A percentile compares a stretch with the other conserved stretches of the same genome.
Conservation (phyloP, 345 rosid species). For the Sisymbrium altissimum region DNA sequence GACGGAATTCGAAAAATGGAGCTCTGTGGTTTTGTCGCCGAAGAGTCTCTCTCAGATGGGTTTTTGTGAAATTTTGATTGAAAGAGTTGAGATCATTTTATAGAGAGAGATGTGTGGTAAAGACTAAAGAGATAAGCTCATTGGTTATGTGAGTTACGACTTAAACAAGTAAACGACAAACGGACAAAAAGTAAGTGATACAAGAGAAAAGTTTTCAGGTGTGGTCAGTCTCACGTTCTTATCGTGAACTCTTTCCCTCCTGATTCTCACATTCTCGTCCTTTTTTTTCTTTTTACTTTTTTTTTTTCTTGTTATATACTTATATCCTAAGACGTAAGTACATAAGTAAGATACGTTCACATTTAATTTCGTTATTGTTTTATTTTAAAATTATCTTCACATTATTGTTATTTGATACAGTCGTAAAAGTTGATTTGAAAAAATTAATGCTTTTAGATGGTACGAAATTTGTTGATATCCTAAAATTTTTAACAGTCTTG, state of each 20-base stretch:
- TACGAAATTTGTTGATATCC: no score
- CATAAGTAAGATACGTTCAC: neutral
- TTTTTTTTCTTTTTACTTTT: neutral
- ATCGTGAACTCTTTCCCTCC: constrained; percentile 10
- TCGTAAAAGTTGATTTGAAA: no score
- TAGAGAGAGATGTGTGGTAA: constrained; percentile 6
- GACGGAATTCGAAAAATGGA: no score
- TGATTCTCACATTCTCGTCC: neutral
- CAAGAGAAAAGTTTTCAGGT: neutral
- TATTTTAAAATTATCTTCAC: no score
- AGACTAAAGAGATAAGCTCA: constrained; percentile 35
- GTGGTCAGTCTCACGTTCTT: constrained; percentile 29
- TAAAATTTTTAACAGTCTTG: no score
- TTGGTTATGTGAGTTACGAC: constrained; percentile 30
- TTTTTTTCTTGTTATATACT: neutral
- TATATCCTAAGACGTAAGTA: neutral
- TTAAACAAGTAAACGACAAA: constrained; percentile 31
- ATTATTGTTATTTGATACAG: no score
- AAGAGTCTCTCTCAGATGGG: neutral
- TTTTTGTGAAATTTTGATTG: constrained; percentile 4
- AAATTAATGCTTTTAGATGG: no score
- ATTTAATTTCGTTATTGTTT: no score
- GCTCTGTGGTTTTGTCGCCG: neutral
- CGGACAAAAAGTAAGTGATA: neutral
- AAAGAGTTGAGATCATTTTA: constrained; percentile 24